Evolutionary conservation across 768 basidiomycete species (phyloP).

Genomic region (Dentipellis sp.): DNA sequence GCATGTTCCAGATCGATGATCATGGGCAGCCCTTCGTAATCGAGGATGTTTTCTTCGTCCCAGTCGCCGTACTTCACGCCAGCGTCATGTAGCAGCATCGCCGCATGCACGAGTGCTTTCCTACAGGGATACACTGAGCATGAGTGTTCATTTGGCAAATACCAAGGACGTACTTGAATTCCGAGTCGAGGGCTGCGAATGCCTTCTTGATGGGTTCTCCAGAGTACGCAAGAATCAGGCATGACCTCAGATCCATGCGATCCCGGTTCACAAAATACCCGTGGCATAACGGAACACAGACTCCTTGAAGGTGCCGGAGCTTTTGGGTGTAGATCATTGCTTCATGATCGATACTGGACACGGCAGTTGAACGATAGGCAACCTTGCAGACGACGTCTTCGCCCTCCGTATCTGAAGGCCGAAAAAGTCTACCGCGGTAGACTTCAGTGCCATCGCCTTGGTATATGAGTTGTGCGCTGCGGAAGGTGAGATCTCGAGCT

Average conservation of each 20-base stretch:
- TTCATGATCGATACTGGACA: not conserved
- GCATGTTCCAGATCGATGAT: not conserved
- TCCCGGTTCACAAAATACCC: not conserved
- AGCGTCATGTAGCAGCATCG: not conserved
- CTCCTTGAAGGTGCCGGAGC: not conserved
- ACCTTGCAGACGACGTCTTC: not conserved
- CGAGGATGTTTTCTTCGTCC: not conserved
- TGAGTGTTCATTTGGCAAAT: too few species aligned
- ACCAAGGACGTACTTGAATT: not conserved
- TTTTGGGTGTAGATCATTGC: not conserved
- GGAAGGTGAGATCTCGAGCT: too few species aligned
- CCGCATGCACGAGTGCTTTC: not conserved
- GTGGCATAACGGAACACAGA: not conserved
- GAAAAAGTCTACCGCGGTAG: too few species aligned
- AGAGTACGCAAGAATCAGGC: not conserved
- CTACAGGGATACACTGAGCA: too few species aligned
- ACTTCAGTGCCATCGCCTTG: too few species aligned
- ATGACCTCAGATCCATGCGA: not conserved
- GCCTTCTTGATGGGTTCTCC: not conserved
- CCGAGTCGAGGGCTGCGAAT: not conserved
- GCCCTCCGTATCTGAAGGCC: too few species aligned
- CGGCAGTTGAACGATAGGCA: not conserved
- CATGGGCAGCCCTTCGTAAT: not conserved
- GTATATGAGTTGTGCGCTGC: too few species aligned
- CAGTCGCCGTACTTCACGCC: not conserved